Conservation (phyloP, 2,329 filamentous ascomycete genomes). For the Colletotrichum euphorbiae region DNA sequence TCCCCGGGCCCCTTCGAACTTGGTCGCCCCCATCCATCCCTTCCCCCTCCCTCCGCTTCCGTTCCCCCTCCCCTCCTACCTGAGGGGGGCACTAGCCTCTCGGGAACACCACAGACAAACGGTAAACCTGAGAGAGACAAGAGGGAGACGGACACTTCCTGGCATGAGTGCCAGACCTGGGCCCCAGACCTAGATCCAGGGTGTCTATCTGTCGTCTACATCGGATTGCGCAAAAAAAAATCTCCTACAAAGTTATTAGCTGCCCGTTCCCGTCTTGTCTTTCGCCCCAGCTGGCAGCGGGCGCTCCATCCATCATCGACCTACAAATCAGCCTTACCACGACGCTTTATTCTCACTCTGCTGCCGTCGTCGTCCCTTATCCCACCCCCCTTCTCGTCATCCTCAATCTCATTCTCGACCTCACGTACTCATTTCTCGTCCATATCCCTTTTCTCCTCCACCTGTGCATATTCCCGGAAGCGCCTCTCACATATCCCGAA, state of each 20-base stretch:
- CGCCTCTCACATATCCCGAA: slow-evolving; percentile 19
- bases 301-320: slow-evolving; percentile 35
- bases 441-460: slow-evolving; percentile 2
- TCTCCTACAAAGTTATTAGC: slow-evolving; percentile 38
- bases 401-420: slow-evolving; percentile 19
- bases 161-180: background rate
- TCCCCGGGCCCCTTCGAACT: slow-evolving; percentile 23
- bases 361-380: slow-evolving; percentile 1
- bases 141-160: background rate
- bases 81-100: background rate
- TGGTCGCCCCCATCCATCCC: slow-evolving; percentile 8
- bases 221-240: slow-evolving; percentile 25
- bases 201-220: slow-evolving; percentile 16
- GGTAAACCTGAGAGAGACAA: too few species aligned
- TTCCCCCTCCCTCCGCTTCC: slow-evolving; percentile 7
- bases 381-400: background rate
- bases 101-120: background rate
- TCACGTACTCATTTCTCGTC: slow-evolving; percentile 17
- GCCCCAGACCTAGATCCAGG: slow-evolving; percentile 2
- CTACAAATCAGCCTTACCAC: slow-evolving; percentile 39
- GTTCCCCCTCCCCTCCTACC: background rate
- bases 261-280: slow-evolving; percentile 38
- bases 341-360: slow-evolving; percentile 27
- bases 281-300: slow-evolving; percentile 30
- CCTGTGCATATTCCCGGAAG: slow-evolving; percentile 20